Percentiles rank a stretch among this genome's conserved stretches.
Evolutionary conservation across 257 asterid genomes (phyloP).

Genomic region (Anisodus tanguticus): DNA sequence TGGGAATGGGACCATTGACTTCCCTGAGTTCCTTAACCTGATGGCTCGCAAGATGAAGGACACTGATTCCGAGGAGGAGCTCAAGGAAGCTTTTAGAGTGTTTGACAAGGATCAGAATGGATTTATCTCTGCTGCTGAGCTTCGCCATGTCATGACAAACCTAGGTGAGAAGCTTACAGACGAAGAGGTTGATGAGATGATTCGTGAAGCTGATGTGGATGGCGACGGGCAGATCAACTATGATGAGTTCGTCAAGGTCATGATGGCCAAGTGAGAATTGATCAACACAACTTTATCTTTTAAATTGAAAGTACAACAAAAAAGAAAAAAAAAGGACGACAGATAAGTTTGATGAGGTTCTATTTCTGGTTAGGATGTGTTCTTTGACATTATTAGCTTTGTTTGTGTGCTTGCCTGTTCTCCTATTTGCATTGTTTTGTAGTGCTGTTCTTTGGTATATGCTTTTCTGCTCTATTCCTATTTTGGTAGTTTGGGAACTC

Average conservation of each 20-base stretch:
- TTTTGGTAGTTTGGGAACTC: not conserved
- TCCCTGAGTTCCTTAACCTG: slow-evolving; percentile 31
- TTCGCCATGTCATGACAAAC: slow-evolving; percentile 31
- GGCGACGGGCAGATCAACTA: slow-evolving; percentile 26
- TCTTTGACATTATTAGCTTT: slow-evolving; percentile 22
- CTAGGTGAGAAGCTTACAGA: slow-evolving; percentile 30
- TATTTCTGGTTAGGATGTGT: slow-evolving; percentile 23
- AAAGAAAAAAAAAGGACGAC: not conserved
- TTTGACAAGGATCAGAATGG: slow-evolving; percentile 32
- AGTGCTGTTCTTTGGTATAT: slow-evolving; percentile 26
- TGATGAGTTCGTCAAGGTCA: slow-evolving; percentile 30
- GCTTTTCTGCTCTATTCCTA: slow-evolving; percentile 20
- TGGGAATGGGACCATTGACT: slow-evolving; percentile 29
- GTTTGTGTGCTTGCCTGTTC: slow-evolving; percentile 25
- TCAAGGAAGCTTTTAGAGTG: slow-evolving; percentile 28
- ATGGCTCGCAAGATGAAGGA: slow-evolving; percentile 31
- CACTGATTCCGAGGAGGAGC: slow-evolving; percentile 32
- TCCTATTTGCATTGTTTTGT: slow-evolving; percentile 23
- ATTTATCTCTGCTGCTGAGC: slow-evolving; percentile 28
- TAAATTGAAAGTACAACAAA: slow-evolving; percentile 15
- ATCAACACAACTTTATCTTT: slow-evolving; percentile 27
- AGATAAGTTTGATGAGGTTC: slow-evolving; percentile 25
- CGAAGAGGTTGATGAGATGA: slow-evolving; percentile 30
- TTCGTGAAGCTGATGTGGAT: slow-evolving; percentile 29
- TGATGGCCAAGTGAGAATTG: slow-evolving; percentile 33